phyloP scores from a whole-genome alignment of 139 green algal genomes.

The Chlorella vulgaris region DNA sequence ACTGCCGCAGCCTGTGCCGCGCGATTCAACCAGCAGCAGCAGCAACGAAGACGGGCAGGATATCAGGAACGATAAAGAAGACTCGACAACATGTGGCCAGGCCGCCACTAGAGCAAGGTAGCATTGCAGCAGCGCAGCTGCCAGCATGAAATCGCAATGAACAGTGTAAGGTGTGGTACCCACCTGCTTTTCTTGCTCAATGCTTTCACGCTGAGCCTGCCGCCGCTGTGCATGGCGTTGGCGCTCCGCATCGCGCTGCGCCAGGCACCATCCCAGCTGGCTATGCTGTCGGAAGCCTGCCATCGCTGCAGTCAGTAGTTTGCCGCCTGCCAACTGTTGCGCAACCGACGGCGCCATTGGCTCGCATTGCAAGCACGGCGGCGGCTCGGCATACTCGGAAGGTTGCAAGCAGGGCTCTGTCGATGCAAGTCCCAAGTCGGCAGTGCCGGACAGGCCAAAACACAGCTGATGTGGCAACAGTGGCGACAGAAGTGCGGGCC shows the following conservation, averaged over 20 bases:
- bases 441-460: neutral
- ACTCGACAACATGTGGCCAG: no score
- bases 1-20: slow-evolving; percentile 5
- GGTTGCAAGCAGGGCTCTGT: neutral
- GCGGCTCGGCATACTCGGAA: neutral
- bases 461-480: slow-evolving; percentile 1
- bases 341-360: neutral
- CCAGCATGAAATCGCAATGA: no score
- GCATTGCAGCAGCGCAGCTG: no score
- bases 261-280: slow-evolving; percentile 10
- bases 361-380: neutral
- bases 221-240: neutral
- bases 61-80: no score
- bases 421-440: neutral
- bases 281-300: neutral
- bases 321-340: neutral
- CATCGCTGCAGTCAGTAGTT: neutral
- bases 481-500: slow-evolving; percentile 8
- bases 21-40: neutral
- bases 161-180: neutral
- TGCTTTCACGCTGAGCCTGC: neutral
- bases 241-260: neutral
- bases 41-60: neutral
- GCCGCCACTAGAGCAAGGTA: no score
- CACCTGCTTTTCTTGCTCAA: neutral